phyloP scores from a whole-genome alignment of 2,329 filamentous ascomycete genomes.

The Diplodia corticola region DNA sequence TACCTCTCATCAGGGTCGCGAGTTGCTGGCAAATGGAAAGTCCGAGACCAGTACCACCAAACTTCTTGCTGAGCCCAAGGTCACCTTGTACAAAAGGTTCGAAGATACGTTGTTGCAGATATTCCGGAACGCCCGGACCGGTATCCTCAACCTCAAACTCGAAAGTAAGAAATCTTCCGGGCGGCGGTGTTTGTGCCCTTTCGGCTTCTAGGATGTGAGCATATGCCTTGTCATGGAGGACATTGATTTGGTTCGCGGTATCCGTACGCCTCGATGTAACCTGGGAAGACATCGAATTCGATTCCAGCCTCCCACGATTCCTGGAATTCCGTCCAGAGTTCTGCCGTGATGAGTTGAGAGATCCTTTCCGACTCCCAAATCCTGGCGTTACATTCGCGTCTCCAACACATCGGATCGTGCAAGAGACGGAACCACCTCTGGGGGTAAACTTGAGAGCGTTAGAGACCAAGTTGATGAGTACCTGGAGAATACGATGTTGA shows the following conservation, averaged over 20 bases:
- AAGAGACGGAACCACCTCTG: conserved; percentile 68
- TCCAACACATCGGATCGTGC: conserved; percentile 73
- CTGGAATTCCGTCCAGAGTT: conserved; percentile 40
- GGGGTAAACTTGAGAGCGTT: conserved; percentile 93
- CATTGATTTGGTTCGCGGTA: conserved; percentile 49
- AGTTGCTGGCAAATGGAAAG: conserved; percentile 88
- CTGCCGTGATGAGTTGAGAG: conserved; percentile 45
- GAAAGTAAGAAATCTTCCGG: conserved; percentile 70
- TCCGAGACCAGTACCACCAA: conserved; percentile 83
- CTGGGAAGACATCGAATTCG: conserved; percentile 31
- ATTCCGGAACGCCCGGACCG: conserved; percentile 78
- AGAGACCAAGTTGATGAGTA: conserved; percentile 90
- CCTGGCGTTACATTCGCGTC: conserved; percentile 37
- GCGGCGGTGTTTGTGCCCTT: conserved; percentile 48
- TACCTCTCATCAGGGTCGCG: conserved; percentile 78
- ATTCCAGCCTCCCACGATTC: conserved; percentile 33
- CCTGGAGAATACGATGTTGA: conserved; percentile 83
- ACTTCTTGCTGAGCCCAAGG: conserved; percentile 83
- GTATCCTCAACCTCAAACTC: conserved; percentile 89
- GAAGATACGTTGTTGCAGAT: conserved; percentile 80
- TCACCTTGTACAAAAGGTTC: conserved; percentile 96
- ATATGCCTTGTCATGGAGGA: conserved; percentile 39
- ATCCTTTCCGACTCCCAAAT: conserved; percentile 44
- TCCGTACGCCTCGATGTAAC: conserved; percentile 32
- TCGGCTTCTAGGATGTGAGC: conserved; percentile 40